Evolutionary conservation across 75 land plant species (phyloP).

Genomic region (Cupressus sempervirens): DNA sequence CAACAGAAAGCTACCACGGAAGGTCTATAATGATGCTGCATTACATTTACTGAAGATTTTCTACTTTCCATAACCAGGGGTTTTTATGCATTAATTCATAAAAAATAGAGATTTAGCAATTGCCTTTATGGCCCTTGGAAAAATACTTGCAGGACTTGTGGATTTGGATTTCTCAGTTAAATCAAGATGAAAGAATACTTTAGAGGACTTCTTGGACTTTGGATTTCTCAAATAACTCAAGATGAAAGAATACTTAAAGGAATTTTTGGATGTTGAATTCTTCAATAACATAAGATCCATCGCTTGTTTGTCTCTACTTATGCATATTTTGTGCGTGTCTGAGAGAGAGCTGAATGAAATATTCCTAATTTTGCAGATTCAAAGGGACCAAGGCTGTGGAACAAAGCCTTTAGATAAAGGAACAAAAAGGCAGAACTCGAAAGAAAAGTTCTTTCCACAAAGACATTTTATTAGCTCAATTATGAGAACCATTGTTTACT

Average conservation of each 20-base stretch:
- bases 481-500: constrained; percentile 1
- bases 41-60: not conserved
- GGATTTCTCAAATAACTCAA: not conserved
- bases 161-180: not conserved
- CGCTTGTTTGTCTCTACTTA: not conserved
- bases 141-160: not conserved
- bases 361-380: not conserved
- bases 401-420: constrained; percentile 3
- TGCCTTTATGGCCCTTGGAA: not conserved
- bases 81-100: not conserved
- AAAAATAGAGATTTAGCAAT: not conserved
- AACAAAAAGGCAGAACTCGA: not conserved
- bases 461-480: constrained; percentile 4
- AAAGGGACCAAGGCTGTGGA: not conserved
- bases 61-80: not conserved
- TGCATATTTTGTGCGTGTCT: not conserved
- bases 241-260: not conserved
- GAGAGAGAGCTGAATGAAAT: not conserved
- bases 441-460: constrained; percentile 3
- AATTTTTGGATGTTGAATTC: not conserved
- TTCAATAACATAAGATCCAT: not conserved
- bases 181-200: not conserved
- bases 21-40: not conserved
- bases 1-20: not conserved
- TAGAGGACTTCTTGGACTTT: not conserved